Percentiles rank a stretch among this genome's conserved stretches.
Conservation (phyloP, 2,329 filamentous ascomycete species). For the Emydomyces testavorans region DNA sequence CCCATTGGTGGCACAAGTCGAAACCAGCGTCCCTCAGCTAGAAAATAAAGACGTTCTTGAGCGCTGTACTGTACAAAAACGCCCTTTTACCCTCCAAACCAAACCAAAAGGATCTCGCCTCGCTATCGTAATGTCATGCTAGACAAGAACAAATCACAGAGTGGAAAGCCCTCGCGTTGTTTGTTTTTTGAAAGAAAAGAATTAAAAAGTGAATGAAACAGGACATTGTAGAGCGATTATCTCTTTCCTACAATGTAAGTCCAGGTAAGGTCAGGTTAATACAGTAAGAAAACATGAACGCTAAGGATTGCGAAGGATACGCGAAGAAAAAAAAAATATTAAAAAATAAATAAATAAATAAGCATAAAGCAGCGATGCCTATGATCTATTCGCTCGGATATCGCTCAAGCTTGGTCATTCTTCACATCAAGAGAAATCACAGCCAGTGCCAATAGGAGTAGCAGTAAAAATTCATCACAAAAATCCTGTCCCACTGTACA, state of each 20-base stretch:
- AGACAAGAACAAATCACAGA: neutral
- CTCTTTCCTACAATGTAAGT: neutral
- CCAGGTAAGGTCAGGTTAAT: neutral
- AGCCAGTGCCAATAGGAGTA: neutral
- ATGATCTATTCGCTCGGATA: constrained; percentile 9
- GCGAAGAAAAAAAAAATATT: neutral
- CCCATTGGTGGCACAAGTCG: too few relatives aligned
- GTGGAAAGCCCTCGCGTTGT: neutral
- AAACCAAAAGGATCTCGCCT: too few relatives aligned
- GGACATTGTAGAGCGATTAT: neutral
- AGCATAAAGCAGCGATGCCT: neutral
- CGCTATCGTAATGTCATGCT: too few relatives aligned
- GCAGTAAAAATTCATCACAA: neutral
- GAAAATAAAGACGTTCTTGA: too few relatives aligned
- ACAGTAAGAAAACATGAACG: neutral
- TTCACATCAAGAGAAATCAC: neutral
- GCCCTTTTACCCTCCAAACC: too few relatives aligned
- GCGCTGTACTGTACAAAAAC: too few relatives aligned
- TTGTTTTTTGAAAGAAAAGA: too few relatives aligned
- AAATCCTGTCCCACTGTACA: constrained; percentile 1
- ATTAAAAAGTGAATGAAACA: neutral
- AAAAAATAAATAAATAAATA: neutral
- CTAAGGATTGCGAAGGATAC: neutral
- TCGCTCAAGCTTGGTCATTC: constrained; percentile 2
- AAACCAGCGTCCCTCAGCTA: too few relatives aligned